These are phyloP conservation scores for Xylaria cubensis DNA, from an alignment of 495 filamentous ascomycete species.

Conservation along the genomic window DNA sequence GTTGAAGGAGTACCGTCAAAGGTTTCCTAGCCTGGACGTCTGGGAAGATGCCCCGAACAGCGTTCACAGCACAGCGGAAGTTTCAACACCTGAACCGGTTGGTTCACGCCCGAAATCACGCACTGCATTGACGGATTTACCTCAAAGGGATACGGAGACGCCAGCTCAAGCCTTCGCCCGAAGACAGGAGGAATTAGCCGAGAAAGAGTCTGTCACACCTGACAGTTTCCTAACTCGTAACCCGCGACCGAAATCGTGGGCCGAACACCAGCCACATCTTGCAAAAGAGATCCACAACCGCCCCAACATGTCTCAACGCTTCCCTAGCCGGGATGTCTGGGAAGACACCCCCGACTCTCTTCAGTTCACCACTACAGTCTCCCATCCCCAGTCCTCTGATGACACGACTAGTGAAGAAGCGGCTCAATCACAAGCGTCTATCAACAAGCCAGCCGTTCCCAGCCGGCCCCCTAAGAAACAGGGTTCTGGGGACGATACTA, in stretches of 20 bases:
- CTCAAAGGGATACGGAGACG: conserved; percentile 50
- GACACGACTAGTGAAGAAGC: conserved; percentile 44
- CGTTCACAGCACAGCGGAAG: conserved; percentile 80
- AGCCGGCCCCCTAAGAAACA: conserved; percentile 50
- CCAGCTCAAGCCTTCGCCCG: conserved; percentile 61
- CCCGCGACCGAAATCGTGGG: conserved; percentile 56
- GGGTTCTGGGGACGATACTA: conserved; percentile 51
- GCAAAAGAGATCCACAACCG: conserved; percentile 44
- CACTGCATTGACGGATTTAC: conserved; percentile 31
- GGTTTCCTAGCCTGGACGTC: conserved; percentile 92
- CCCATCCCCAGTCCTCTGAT: conserved; percentile 62
- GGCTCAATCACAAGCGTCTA: conserved; percentile 43
- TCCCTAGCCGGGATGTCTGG: conserved; percentile 96
- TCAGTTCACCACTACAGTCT: conserved; percentile 80
- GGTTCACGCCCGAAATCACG: conserved; percentile 49
- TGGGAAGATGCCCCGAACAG: conserved; percentile 97
- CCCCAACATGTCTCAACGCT: conserved; percentile 70
- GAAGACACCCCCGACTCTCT: conserved; percentile 90
- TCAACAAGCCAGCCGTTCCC: conserved; percentile 55
- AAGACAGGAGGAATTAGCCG: conserved; percentile 61
- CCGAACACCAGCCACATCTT: conserved; percentile 51
- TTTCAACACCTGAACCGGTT: conserved; percentile 76
- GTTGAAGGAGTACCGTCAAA: conserved; percentile 65
- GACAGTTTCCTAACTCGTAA: conserved; percentile 53
- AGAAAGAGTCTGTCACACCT: conserved; percentile 49